phyloP scores from a whole-genome alignment of 257 asterid species.

The Ballota nigra region DNA sequence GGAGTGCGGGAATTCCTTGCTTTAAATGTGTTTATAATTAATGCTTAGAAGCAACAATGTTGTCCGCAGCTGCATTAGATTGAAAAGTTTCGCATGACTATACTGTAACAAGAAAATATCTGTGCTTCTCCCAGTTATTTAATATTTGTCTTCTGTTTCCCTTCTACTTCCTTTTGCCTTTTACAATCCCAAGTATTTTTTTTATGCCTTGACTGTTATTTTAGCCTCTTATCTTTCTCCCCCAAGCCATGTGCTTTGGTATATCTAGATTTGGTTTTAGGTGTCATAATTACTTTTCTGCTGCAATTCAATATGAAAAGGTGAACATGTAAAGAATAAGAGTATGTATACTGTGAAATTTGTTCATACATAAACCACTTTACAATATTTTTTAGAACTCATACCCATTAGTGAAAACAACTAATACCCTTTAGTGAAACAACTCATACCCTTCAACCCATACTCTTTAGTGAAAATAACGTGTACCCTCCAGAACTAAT shows the following conservation, averaged over 20 bases:
- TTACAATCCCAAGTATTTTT: neutral
- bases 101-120: neutral
- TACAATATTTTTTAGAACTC: too few species aligned
- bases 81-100: neutral
- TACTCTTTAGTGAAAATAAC: too few species aligned
- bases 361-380: too few species aligned
- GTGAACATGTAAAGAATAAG: neutral
- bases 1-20: neutral
- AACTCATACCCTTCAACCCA: too few species aligned
- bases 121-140: neutral
- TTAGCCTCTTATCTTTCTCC: neutral
- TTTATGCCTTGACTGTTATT: neutral
- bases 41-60: neutral
- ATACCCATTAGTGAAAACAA: too few species aligned
- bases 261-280: neutral
- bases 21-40: neutral
- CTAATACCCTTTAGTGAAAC: too few species aligned
- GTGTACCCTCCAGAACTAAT: too few species aligned
- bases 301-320: neutral
- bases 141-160: neutral
- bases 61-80: neutral
- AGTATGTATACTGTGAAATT: too few species aligned
- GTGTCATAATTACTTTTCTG: neutral
- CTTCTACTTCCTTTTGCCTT: neutral
- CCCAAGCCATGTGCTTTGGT: neutral